Conservation (phyloP, 108 stramenopile genomes). For the Mediolabrus comicus region DNA sequence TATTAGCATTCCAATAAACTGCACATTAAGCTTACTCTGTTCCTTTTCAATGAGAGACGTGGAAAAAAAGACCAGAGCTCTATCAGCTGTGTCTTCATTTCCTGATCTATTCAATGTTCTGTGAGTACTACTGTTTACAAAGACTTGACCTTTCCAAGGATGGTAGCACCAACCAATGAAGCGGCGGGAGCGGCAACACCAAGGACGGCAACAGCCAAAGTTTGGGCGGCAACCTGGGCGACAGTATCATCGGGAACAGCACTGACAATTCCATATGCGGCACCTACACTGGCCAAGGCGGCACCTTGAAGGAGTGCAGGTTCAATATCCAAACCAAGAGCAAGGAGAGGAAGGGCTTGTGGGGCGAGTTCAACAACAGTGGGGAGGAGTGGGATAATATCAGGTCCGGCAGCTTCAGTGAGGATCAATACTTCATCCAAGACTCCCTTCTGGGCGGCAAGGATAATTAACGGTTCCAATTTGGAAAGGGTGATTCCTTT, state of each 20-base stretch:
- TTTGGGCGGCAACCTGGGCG: slow-evolving; percentile 74
- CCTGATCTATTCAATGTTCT: neutral
- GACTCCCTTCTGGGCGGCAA: slow-evolving; percentile 65
- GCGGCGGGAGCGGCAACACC: slow-evolving; percentile 65
- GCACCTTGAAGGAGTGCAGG: slow-evolving; percentile 49
- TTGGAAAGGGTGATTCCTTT: slow-evolving; percentile 81
- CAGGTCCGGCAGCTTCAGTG: slow-evolving; percentile 85
- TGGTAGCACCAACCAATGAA: slow-evolving; percentile 64
- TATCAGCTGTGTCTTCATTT: too few relatives aligned
- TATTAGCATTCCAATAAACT: slow-evolving; percentile 1
- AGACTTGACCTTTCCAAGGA: slow-evolving; percentile 73
- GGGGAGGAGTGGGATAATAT: slow-evolving; percentile 79
- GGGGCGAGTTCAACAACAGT: slow-evolving; percentile 79
- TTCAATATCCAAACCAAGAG: slow-evolving; percentile 58
- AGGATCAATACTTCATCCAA: slow-evolving; percentile 74
- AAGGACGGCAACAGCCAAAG: slow-evolving; percentile 67
- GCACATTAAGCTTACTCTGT: slow-evolving; percentile 1
- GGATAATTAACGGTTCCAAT: slow-evolving; percentile 76
- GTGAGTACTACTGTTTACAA: slow-evolving; percentile 17
- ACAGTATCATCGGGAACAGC: slow-evolving; percentile 84
- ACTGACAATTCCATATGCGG: slow-evolving; percentile 62
- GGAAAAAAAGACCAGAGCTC: too few relatives aligned
- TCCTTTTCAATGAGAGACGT: neutral
- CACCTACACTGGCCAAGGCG: slow-evolving; percentile 60
- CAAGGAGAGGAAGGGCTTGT: slow-evolving; percentile 74